Percentiles rank a stretch among this genome's conserved stretches.
phyloP scores from a whole-genome alignment of 208 protist species.

The Tritrichomonas foetus region DNA sequence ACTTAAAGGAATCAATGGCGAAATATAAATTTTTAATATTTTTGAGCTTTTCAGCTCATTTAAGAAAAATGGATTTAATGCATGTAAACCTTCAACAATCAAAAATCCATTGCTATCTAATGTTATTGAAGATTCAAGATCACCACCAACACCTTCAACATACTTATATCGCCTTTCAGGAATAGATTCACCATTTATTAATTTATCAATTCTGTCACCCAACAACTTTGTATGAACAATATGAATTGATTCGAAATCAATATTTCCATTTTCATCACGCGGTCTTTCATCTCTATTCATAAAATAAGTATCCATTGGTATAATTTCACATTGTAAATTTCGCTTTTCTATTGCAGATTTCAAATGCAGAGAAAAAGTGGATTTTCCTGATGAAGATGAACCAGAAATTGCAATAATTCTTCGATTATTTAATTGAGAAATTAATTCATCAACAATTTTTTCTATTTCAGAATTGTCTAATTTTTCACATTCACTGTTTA shows the following conservation, averaged over 20 bases:
- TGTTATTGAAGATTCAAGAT: not conserved
- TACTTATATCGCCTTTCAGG: not conserved
- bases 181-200: not conserved
- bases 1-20: not conserved
- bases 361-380: not conserved
- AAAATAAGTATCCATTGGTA: slow-evolving; percentile 32
- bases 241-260: not conserved
- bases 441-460: not conserved
- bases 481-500: not conserved
- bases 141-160: not conserved
- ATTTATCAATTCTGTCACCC: not conserved
- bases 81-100: slow-evolving; percentile 25
- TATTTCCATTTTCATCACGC: not conserved
- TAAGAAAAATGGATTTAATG: not conserved
- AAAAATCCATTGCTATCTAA: not conserved
- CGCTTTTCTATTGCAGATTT: not conserved
- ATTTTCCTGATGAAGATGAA: not conserved
- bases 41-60: not conserved
- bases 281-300: not conserved
- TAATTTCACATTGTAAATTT: not conserved
- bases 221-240: not conserved
- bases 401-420: not conserved
- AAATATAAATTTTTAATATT: not conserved
- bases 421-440: not conserved
- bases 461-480: not conserved